Evolutionary conservation across 1,284 basidiomycete species (phyloP), one percentile per base, ranked within the genome.

Genomic region (Boletus subluridellus): DNA sequence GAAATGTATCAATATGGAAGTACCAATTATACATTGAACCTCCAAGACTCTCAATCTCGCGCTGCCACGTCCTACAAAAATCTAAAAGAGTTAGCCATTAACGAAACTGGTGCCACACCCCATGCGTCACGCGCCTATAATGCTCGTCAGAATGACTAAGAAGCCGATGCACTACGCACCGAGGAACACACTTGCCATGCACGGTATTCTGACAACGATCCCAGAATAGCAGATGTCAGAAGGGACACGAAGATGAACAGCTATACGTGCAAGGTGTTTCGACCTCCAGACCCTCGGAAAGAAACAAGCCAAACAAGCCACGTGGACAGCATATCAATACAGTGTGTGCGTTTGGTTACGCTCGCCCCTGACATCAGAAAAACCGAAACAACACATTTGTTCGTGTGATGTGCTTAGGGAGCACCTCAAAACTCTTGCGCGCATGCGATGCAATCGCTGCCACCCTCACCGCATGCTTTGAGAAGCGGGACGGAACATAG

Each of bases 1-100:
- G 48, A 46, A 52, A 46, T 28, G n/a, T 15, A 52, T 55, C 15
- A 51, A 59, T 61, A 57, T 37, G 56, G 56, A 58, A 63, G 24
- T 47, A 24, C 42, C 21, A 12, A 39, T 17, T 26, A 47, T 34
- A 10, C 46, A 28, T 34, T 10, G 35, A 49, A 32, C 12, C 12
- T 32, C 15, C 6, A 30, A 38, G 45, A 24, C 5, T 17, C 26
- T 45, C 46, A 15, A 39, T 37, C 35, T 24, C 37, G 28, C 17
- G 32, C 32, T 57, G 49, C 63, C 52, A 60, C 50, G 56, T 57
- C 50, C 39, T 44, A 41, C 17, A 17, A 24, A 24, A 49, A 39
- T 51, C 24, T 39, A 39, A 34, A 38, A 34, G 12, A 30, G 37
- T 32, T 11, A n/a, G 26, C 24, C 24, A 26, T 32, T 17, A 41